Conservation (phyloP, 352 stramenopile species). For the Elongisporangium prolatum region DNA sequence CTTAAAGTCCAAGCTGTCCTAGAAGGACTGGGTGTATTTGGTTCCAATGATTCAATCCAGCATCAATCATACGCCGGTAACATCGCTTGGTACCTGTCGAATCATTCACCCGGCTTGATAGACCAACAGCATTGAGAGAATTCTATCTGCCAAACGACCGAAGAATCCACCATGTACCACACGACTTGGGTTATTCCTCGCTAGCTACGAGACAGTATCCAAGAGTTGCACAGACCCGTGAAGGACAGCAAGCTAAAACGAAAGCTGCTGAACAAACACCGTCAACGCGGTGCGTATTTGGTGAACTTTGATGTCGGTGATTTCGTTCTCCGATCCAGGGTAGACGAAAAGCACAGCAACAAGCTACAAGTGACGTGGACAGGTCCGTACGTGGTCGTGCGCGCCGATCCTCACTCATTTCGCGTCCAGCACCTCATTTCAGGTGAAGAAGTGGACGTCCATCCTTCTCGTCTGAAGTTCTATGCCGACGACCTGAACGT, state of each 20-base stretch:
- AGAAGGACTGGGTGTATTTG: slow-evolving; percentile 16
- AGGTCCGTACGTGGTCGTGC: slow-evolving; percentile 2
- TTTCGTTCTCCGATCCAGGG: slow-evolving; percentile 1
- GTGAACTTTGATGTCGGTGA: slow-evolving; percentile 12
- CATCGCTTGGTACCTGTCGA: slow-evolving; percentile 19
- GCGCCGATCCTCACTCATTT: slow-evolving; percentile 11
- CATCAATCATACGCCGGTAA: slow-evolving; percentile 20
- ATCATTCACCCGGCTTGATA: slow-evolving; percentile 13
- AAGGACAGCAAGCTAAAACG: slow-evolving; percentile 5
- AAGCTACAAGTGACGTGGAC: no score
- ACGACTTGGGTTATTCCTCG: not conserved
- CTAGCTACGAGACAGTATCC: slow-evolving; percentile 5
- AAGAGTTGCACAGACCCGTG: slow-evolving; percentile 8
- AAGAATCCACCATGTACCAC: not conserved
- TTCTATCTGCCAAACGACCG: slow-evolving; percentile 5
- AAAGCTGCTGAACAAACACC: slow-evolving; percentile 7
- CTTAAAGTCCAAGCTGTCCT: slow-evolving; percentile 19
- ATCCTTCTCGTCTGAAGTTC: slow-evolving; percentile 7
- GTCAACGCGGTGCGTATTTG: slow-evolving; percentile 4
- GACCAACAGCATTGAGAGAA: slow-evolving; percentile 3
- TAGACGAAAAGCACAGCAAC: slow-evolving; percentile 2
- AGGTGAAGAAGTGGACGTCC: slow-evolving; percentile 11
- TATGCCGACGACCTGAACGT: no score
- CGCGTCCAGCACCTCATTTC: slow-evolving; percentile 12
- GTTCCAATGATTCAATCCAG: slow-evolving; percentile 21